A percentile compares a stretch with the other conserved stretches of the same genome.
Conservation (phyloP, 2,329 filamentous ascomycete genomes). For the Trichoderma koningiopsis region DNA sequence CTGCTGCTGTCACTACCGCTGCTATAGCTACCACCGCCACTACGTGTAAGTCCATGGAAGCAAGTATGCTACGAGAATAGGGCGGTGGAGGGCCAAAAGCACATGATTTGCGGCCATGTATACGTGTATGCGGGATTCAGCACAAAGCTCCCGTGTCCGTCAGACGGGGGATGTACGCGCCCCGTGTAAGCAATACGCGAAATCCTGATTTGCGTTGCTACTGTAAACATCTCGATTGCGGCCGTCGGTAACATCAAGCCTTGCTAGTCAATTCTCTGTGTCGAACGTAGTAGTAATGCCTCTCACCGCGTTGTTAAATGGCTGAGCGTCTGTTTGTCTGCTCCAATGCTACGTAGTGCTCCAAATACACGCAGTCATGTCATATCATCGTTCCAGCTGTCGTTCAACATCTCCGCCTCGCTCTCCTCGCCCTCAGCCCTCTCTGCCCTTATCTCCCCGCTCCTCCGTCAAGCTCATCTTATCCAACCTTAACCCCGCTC, state of each 20-base stretch:
- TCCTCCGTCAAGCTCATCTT: not conserved
- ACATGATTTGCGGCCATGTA: slow-evolving; percentile 4
- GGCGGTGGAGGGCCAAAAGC: slow-evolving; percentile 2
- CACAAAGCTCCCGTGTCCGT: not conserved
- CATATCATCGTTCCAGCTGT: not conserved
- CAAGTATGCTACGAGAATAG: not conserved
- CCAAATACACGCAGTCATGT: not conserved
- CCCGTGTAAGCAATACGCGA: not conserved
- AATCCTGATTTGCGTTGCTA: not conserved
- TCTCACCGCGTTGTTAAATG: not conserved
- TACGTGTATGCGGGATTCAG: not conserved
- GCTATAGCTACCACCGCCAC: not conserved
- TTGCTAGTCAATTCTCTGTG: not conserved
- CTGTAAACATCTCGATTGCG: not conserved
- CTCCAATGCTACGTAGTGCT: not conserved
- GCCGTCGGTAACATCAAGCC: not conserved
- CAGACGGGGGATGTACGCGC: not conserved
- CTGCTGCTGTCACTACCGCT: too few species aligned
- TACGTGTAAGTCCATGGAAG: not conserved
- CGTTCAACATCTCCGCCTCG: not conserved
- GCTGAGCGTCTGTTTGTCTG: not conserved
- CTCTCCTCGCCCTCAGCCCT: not conserved
- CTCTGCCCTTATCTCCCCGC: not conserved
- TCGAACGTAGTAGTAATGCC: not conserved
- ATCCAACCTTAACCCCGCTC: not conserved